Percentiles rank a stretch among this genome's conserved stretches.
These are phyloP conservation scores for Coemansia sp. DNA, from an alignment of 192 early-diverging fungal genomes.

Conservation along the genomic window DNA sequence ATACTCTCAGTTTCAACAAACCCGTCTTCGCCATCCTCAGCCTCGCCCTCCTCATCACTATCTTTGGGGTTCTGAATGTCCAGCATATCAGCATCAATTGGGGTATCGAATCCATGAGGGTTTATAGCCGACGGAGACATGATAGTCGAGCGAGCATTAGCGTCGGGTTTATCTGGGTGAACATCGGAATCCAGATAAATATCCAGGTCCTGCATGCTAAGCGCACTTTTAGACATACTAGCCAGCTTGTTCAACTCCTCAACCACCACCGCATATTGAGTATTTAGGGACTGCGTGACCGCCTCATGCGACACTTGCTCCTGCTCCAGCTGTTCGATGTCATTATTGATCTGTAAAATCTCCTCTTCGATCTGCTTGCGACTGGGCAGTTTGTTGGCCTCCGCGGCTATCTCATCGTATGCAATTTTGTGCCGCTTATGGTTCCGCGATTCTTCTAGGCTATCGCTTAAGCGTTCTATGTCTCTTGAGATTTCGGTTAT, in stretches of 20 bases:
- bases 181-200: constrained; percentile 29
- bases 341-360: constrained; percentile 23
- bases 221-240: constrained; percentile 35
- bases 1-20: background rate
- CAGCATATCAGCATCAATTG: constrained; percentile 13
- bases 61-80: constrained; percentile 5
- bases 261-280: constrained; percentile 30
- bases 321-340: constrained; percentile 37
- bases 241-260: constrained; percentile 34
- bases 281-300: constrained; percentile 23
- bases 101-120: constrained; percentile 27
- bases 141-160: constrained; percentile 5
- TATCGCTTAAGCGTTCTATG: constrained; percentile 27
- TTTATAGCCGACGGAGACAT: constrained; percentile 31
- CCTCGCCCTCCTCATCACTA: constrained; percentile 25
- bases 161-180: constrained; percentile 22
- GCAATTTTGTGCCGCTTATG: constrained; percentile 49
- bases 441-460: constrained; percentile 43
- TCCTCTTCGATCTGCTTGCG: constrained; percentile 26
- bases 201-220: constrained; percentile 45
- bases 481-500: constrained; percentile 9
- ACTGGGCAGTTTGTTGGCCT: constrained; percentile 35
- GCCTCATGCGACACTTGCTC: constrained; percentile 29
- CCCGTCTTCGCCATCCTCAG: constrained; percentile 27
- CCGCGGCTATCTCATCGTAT: constrained; percentile 46